Conservation (phyloP, 805 yeast genomes). For the Nakazawaea peltata region DNA sequence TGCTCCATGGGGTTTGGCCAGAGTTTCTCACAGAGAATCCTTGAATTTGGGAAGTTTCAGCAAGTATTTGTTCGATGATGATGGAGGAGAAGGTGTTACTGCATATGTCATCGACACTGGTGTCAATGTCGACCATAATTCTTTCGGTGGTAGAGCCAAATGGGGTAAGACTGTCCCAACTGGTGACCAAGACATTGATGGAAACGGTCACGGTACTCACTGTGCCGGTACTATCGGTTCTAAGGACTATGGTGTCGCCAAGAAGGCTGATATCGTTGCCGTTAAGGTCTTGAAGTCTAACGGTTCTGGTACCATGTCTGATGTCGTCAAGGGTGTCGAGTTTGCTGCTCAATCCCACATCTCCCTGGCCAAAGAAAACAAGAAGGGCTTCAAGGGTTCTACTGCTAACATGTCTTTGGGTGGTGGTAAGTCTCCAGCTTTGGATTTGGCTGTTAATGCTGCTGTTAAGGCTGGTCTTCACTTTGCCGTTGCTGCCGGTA, state of each 20-base stretch:
- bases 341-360: constrained; percentile 70
- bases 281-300: constrained; percentile 77
- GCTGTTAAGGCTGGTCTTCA: constrained; percentile 85
- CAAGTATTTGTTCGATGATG: constrained; percentile 63
- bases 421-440: constrained; percentile 84
- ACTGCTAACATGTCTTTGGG: constrained; percentile 92
- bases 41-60: constrained; percentile 62
- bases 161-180: constrained; percentile 82
- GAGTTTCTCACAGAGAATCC: constrained; percentile 77
- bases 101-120: constrained; percentile 91
- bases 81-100: constrained; percentile 78
- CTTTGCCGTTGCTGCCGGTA: constrained; percentile 96
- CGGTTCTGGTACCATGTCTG: constrained; percentile 80
- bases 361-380: constrained; percentile 38
- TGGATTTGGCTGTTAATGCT: constrained; percentile 83
- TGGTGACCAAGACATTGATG: constrained; percentile 66
- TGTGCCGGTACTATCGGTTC: constrained; percentile 96
- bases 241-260: constrained; percentile 74
- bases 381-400: constrained; percentile 73
- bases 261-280: constrained; percentile 70
- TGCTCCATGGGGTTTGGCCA: constrained; percentile 92
- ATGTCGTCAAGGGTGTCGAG: constrained; percentile 79
- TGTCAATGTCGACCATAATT: constrained; percentile 63
- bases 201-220: constrained; percentile 94
- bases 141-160: constrained; percentile 74